Base-by-base conservation (phyloP, 352 stramenopile species). In the Proteromonas lacertae region DNA sequence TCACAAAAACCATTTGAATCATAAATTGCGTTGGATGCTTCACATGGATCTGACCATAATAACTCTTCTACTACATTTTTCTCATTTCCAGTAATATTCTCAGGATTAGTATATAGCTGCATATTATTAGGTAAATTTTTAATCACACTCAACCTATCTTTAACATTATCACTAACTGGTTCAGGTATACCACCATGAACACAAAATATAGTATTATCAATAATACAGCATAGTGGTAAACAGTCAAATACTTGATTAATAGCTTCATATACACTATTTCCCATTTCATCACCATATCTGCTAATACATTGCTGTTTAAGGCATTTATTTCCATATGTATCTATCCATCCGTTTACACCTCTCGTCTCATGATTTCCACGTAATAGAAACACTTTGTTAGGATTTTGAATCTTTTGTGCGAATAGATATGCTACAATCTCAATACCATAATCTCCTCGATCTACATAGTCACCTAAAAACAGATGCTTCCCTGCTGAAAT, bases 191-290 rank as follows among this genome's bases (percentile, higher is more conserved):
- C 73, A 16, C 74, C 74, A 54, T 90, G 74, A 18, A 81, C 64
- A 47, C 71, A 88, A 44, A 88, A 90, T 23, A 90, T 77, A 47
- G 83, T 69, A 47, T 88, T 63, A 51, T 90, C 70, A 38, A 89
- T 73, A 0, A 81, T 57, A 2, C 58, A 65, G 5, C 59, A 54
- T 20, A 89, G 48, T 2, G 73, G 73, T 38, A 89, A 56, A 10
- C 66, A 47, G 56, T 87, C 69, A 57, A 87, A 89, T 12, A 68
- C 62, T 30, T 65, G 56, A 53, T 87, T 89, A 33, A 64, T 64
- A 9, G 50, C 46, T 43, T 82, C 65, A 66, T 69, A 87, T 7
- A 83, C 45, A 19, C 42, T 23, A n/a, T 72, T 67, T 13, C 67
- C 66, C 25, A 72, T 36, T 23, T 77, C 53, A 45, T 65, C 53